Evolutionary conservation across 441 rosid species (phyloP).

Genomic region (Pelargonium myrrhifolium): DNA sequence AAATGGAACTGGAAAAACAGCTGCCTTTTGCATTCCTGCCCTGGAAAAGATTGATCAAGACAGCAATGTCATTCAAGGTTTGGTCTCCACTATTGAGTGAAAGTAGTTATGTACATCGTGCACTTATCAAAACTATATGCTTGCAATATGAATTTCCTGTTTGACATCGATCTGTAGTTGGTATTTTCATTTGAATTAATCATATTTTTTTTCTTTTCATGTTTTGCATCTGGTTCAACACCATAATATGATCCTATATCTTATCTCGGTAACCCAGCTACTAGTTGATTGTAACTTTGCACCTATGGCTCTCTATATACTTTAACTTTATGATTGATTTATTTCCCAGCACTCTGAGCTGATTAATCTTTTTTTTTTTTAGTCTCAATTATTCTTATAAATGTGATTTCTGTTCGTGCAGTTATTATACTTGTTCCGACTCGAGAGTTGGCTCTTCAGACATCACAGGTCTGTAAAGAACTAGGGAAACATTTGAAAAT

Average conservation of each 20-base stretch:
- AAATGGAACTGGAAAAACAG: conserved; percentile 96
- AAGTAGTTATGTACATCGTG: background rate
- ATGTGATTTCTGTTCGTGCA: conserved; percentile 24
- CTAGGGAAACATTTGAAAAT: conserved; percentile 89
- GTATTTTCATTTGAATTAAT: background rate
- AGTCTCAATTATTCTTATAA: background rate
- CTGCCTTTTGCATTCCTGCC: conserved; percentile 93
- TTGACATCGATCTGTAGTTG: background rate
- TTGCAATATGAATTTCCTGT: no score
- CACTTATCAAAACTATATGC: background rate
- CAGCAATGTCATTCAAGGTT: conserved; percentile 90
- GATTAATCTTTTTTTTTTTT: background rate
- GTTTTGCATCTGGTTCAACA: background rate
- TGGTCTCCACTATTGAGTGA: background rate
- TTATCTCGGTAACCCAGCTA: background rate
- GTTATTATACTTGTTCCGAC: conserved; percentile 96
- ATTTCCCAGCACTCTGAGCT: background rate
- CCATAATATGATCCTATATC: background rate
- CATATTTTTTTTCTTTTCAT: background rate
- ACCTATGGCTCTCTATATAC: background rate
- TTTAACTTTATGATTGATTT: background rate
- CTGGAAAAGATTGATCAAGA: conserved; percentile 96
- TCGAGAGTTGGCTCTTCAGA: conserved; percentile 91
- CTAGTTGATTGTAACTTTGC: background rate
- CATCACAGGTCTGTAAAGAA: conserved; percentile 97